Base-by-base conservation (phyloP, 306 rosid genomes). In the Sechiopsis laciniata region DNA sequence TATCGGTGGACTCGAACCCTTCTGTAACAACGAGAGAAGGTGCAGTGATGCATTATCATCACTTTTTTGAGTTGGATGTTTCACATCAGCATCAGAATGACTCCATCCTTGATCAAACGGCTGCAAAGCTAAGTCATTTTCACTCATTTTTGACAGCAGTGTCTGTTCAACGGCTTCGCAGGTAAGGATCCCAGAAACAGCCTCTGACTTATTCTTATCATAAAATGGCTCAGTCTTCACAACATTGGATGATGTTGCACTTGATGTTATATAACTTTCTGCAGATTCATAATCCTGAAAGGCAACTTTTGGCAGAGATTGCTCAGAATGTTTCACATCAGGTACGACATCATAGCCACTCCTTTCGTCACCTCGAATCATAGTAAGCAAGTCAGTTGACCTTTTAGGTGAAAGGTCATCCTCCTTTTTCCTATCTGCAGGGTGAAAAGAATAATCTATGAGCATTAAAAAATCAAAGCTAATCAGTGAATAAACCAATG, bases 151-250 rank as follows among this genome's bases (percentile, higher is more conserved):
- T 19, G 87, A 89, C 76, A 95, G 80, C 70, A 95, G 87, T 13
- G 96, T 84, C 79, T 95, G 96, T 84, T 95, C 99, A 52, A 95
- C 90, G 76, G 89, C 95, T 84, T 91, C 96, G 78, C 99, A 95
- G 48, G 97, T 95, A 73, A 95, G 90, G 80, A 95, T 89, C 20
- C 88, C 85, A 16, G 88, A 80, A 66, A 85, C 82, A 75, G 81
- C 81, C 83, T 81, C 85, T n/a, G 92, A 78, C 75, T 85, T 87
- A 77, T 74, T 86, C 35, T 74, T 87, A 78, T 77, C 84, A 86
- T 71, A 74, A 7, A 66, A 74, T 53, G 78, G 81, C 77, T 82
- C 91, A 68, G 90, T 55, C 74, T 81, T 82, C 29, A 73, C 81
- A 75, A 77, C 66, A 57, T 81, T 12, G 32, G 76, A 74, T 73